A percentile compares a stretch with the other conserved stretches of the same genome.
Conservation (phyloP, 306 rosid genomes). For the Corylus avellana region DNA sequence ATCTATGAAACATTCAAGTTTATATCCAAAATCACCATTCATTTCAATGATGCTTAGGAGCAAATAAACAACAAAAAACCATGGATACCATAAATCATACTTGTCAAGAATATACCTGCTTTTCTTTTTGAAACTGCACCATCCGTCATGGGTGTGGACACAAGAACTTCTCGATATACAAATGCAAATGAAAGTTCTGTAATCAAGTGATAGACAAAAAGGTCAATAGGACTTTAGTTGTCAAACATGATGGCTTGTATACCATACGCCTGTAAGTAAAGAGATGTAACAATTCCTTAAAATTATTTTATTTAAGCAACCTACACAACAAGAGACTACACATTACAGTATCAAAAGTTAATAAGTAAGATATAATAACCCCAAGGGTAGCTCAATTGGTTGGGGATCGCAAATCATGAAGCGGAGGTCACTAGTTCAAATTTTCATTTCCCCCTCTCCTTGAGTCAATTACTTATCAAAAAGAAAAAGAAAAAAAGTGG, state of each 20-base stretch:
- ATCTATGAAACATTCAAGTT: neutral
- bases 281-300: neutral
- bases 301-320: neutral
- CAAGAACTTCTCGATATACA: conserved; percentile 78
- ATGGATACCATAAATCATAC: neutral
- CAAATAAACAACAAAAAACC: conserved; percentile 21
- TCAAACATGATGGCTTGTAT: neutral
- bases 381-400: too few species aligned
- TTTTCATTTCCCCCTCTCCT: too few species aligned
- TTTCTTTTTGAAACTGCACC: conserved; percentile 70
- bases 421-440: too few species aligned
- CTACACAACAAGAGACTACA: neutral
- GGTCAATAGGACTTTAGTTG: conserved; percentile 21
- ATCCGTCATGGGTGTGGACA: conserved; percentile 34
- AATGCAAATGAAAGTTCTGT: conserved; percentile 74
- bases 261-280: neutral
- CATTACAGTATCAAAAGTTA: neutral
- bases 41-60: conserved; percentile 4
- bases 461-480: too few species aligned
- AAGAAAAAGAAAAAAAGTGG: neutral
- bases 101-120: conserved; percentile 56
- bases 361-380: too few species aligned
- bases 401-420: too few species aligned
- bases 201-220: conserved; percentile 17
- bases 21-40: neutral